phyloP scores from a whole-genome alignment of 441 rosid genomes.

The Populus hybrid region DNA sequence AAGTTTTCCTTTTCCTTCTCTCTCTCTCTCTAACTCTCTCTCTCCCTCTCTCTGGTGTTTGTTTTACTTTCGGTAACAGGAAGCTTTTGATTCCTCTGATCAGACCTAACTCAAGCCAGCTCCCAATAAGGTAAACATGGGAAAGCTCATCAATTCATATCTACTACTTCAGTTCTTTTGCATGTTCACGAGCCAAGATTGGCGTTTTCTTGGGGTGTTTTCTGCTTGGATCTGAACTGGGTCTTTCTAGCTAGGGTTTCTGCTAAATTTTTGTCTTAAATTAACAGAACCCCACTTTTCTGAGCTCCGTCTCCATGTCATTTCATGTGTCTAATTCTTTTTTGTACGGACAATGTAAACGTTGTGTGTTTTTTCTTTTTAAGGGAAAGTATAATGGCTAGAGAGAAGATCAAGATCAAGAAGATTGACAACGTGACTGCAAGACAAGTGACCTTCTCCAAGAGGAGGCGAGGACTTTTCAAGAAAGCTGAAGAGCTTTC shows the following conservation, averaged over 20 bases:
- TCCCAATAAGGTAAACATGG: constrained; percentile 16
- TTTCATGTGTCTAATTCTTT: no score
- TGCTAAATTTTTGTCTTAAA: no score
- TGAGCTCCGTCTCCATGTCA: no score
- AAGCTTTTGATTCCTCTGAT: constrained; percentile 19
- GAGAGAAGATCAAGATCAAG: constrained; percentile 91
- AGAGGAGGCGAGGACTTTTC: constrained; percentile 76
- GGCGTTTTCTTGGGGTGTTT: constrained; percentile 3
- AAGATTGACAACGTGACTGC: constrained; percentile 79
- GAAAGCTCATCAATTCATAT: background rate
- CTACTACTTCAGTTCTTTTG: constrained; percentile 1
- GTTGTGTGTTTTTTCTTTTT: background rate
- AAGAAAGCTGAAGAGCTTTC: constrained; percentile 80
- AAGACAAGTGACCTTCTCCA: constrained; percentile 86
- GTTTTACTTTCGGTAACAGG: no score
- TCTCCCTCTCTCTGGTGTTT: background rate
- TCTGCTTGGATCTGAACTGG: constrained; percentile 36
- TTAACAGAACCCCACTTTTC: no score
- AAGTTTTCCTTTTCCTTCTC: background rate
- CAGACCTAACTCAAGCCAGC: background rate
- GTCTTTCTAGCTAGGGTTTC: background rate
- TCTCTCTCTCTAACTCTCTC: constrained; percentile 6
- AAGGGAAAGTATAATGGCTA: constrained; percentile 45
- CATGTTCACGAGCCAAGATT: constrained; percentile 17
- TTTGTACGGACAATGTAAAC: no score